phyloP scores from a whole-genome alignment of 192 early-diverging fungal species.

The Linnemannia hyalina region DNA sequence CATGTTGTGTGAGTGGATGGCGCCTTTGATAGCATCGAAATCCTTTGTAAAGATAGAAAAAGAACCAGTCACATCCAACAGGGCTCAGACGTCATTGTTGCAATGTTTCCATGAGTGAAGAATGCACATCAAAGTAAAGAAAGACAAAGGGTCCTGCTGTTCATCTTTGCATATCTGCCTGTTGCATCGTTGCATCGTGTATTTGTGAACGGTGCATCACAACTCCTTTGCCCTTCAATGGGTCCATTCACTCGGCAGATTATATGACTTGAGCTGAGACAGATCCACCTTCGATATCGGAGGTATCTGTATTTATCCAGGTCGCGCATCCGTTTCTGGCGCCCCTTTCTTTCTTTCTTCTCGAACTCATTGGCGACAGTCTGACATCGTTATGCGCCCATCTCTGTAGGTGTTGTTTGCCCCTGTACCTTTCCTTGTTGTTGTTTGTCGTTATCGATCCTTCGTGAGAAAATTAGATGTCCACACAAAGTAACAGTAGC shows the following conservation, averaged over 20 bases:
- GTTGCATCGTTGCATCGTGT: neutral
- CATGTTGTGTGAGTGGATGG: neutral
- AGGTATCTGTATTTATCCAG: neutral
- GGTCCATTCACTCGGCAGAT: neutral
- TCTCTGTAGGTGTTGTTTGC: no score
- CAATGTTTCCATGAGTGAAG: neutral
- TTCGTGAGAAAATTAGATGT: no score
- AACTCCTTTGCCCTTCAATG: neutral
- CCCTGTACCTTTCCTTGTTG: no score
- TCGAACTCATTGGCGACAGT: no score
- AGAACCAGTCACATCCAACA: neutral
- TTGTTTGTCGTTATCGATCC: no score
- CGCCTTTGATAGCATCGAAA: neutral
- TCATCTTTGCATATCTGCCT: no score
- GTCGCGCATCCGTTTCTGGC: neutral
- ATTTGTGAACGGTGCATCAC: neutral
- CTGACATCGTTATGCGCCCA: no score
- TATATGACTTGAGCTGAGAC: neutral
- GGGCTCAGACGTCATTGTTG: constrained; percentile 1
- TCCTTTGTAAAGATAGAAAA: neutral
- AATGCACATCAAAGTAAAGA: neutral
- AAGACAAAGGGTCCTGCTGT: neutral
- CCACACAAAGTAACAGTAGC: neutral
- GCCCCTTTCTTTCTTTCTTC: neutral
- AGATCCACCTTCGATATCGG: neutral